Conservation (phyloP, 441 rosid species). For the Capsella rubella region DNA sequence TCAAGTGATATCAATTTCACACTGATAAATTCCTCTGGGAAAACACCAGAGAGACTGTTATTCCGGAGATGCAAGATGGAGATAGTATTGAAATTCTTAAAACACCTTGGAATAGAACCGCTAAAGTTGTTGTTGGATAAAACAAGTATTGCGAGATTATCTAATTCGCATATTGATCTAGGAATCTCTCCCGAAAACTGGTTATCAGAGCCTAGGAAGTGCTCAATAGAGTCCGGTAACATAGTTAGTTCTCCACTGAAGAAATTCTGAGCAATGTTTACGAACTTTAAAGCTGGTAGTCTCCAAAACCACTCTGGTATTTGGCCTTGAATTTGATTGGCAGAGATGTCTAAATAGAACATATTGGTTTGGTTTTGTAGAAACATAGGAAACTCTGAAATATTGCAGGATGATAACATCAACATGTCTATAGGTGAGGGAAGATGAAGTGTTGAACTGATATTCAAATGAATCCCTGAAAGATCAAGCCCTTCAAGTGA, state of each 20-base stretch:
- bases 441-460: slow-evolving; percentile 5
- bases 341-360: background rate
- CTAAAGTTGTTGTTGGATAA: slow-evolving; percentile 36
- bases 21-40: background rate
- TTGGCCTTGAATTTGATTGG: slow-evolving; percentile 26
- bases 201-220: background rate
- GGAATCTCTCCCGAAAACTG: slow-evolving; percentile 29
- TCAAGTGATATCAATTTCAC: background rate
- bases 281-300: background rate
- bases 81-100: background rate
- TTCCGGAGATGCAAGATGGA: slow-evolving; percentile 13
- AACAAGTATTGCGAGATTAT: background rate
- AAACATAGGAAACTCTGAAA: slow-evolving; percentile 30
- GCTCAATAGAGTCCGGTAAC: background rate
- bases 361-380: background rate
- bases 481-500: background rate
- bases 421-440: background rate
- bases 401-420: slow-evolving; percentile 21
- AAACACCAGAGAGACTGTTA: background rate
- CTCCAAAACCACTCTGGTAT: slow-evolving; percentile 37
- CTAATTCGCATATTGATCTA: background rate
- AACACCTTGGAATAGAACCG: slow-evolving; percentile 34
- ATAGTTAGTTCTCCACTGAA: background rate
- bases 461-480: slow-evolving; percentile 9
- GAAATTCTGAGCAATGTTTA: slow-evolving; percentile 28